Base-by-base conservation (phyloP, 1,284 basidiomycete species). In the Neotropicomus parvogracilis region DNA sequence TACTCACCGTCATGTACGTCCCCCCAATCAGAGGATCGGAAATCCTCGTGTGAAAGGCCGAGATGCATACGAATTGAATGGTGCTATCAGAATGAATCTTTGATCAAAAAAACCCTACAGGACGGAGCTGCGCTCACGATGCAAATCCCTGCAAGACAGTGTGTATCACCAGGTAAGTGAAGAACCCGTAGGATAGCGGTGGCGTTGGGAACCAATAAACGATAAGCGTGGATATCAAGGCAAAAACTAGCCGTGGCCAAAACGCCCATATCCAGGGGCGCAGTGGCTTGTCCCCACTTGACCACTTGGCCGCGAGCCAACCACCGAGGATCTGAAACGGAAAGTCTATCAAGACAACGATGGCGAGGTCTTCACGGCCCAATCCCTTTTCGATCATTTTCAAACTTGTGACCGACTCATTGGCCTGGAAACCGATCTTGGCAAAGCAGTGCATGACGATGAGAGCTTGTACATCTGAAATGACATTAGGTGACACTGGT, bases 341-440 rank as follows among this genome's bases (percentile, higher is more conserved):
- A 59, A 99, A 99, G 69, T 99, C 97, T 59, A 99, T 90, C 42
- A 99, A 80, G 27, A 97, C 95, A 2, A 93, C 89, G 20, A 97
- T 77, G 5, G 97, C 95, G 31, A 99, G 78, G 60, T 99, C 97
- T 71, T 99, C 97, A 43, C 94, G 89, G 47, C 85, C 88, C 38
- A 99, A 79, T 2, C 95, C 95, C 64, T 97, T 98, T 67, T 99
- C 95, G 39, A 99, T 88, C 69, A 99, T 81, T 67, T 99, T 99
- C 45, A 99, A 79, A 13, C 83, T 86, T 1, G 92, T 95, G 12
- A 88, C 91, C 2, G 92, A 89, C 52, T 99, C 95, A 69, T 95
- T 94, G 26, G 94, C 92, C 54, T 92, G 91, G 69, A 95, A 98
- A 20, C 95, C 95, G 55, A 99, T 80, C 71, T 99, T 99, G 49